Base-by-base conservation (phyloP, 306 rosid species). In the Prosopis cineraria region DNA sequence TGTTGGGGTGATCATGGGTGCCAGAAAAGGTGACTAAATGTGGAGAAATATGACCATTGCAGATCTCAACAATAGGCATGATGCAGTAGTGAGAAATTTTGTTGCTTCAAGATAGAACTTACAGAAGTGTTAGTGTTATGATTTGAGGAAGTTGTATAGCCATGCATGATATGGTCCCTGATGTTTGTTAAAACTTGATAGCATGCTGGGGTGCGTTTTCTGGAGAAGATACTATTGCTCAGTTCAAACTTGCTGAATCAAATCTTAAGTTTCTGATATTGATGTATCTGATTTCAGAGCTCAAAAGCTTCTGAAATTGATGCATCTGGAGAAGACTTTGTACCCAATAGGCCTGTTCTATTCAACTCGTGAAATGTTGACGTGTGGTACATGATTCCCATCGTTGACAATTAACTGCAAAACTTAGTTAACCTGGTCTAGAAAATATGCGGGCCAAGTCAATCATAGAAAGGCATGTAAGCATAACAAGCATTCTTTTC, bases 211-310 rank as follows among this genome's bases (percentile, higher is more conserved):
- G 25, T 19, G 16, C n/a, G 59, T 73, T 30, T 83, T 12, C 64
- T 29, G 16, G 33, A 27, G 60, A 78, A 59, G 39, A 56, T 72
- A 56, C 45, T 22, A 41, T 48, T 59, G 6, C 39, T 14, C 25
- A 22, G 53, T 71, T 83, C 52, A 14, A 16, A 25, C 36, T 27
- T 68, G 74, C 75, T 14, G 13, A 41, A 77, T 70, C 68, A 45
- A 72, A 27, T 39, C 53, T 48, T 7, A 11, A 31, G 13, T 63
- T 74, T 44, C 20, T 30, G 36, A 36, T 63, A 44, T 63, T 74
- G 80, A 50, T 74, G 17, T 65, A 19, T 68, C 58, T 68, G 58
- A 50, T n/a, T 20, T 50, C 11, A n/a, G n/a, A 19, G 58, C 24
- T 17, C 9, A 6, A 48, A 6, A 27, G 10, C 48, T 72, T 41